phyloP scores from a whole-genome alignment of 116 monocot genomes.

The Zostera marina region DNA sequence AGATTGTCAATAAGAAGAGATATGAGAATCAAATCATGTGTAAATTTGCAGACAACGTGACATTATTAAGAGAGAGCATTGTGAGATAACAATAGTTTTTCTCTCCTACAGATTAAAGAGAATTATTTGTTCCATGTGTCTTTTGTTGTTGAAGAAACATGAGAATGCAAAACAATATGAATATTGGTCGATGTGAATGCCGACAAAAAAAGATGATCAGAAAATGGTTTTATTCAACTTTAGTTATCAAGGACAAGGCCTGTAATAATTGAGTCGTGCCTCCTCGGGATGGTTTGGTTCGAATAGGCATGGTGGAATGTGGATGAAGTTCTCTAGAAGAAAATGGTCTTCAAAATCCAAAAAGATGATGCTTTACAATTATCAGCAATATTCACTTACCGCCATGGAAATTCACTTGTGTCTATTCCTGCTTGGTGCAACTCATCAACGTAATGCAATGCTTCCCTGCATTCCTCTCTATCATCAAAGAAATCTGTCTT shows the following conservation, averaged over 20 bases:
- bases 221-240: no score
- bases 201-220: no score
- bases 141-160: no score
- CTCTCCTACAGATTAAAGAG: no score
- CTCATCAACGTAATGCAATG: slow-evolving; percentile 84
- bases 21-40: background rate
- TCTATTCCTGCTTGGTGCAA: slow-evolving; percentile 92
- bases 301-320: background rate
- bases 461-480: slow-evolving; percentile 94
- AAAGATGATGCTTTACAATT: background rate
- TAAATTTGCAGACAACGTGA: background rate
- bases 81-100: no score
- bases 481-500: slow-evolving; percentile 86
- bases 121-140: no score
- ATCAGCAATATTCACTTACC: slow-evolving; percentile 21
- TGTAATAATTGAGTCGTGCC: no score
- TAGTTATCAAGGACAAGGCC: no score
- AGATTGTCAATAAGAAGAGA: background rate
- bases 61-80: background rate
- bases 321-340: background rate
- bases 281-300: background rate
- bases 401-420: slow-evolving; percentile 93
- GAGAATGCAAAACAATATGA: no score
- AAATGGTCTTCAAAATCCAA: background rate
- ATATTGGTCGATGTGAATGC: no score